A percentile compares a stretch with the other conserved stretches of the same genome.
Evolutionary conservation across 1,284 basidiomycete species (phyloP).

Genomic region (Macrocystidia cucumis): DNA sequence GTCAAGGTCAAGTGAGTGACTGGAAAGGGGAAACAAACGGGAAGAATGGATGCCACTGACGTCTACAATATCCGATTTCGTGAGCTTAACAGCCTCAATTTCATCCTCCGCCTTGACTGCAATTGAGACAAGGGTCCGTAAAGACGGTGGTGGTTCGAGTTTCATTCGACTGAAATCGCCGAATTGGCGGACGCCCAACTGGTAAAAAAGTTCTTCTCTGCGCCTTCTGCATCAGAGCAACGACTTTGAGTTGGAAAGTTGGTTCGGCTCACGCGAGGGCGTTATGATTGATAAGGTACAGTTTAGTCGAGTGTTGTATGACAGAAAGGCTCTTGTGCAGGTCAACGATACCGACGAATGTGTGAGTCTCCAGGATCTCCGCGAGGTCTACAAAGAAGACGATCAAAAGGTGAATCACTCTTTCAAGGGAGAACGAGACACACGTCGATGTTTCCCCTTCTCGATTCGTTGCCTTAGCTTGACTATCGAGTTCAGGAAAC

Average conservation of each 20-base stretch:
- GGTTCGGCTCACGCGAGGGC: slow-evolving; percentile 68
- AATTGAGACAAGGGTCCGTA: slow-evolving; percentile 68
- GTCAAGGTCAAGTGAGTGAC: slow-evolving; percentile 1
- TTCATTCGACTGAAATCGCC: slow-evolving; percentile 73
- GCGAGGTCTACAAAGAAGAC: slow-evolving; percentile 52
- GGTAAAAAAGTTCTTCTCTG: slow-evolving; percentile 95
- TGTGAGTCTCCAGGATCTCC: slow-evolving; percentile 82
- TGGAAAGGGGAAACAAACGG: slow-evolving; percentile 1
- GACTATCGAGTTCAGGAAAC: slow-evolving; percentile 74
- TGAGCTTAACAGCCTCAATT: slow-evolving; percentile 39
- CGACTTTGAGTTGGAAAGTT: slow-evolving; percentile 2
- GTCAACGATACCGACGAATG: slow-evolving; percentile 92
- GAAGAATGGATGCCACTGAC: slow-evolving; percentile 37
- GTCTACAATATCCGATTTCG: slow-evolving; percentile 58
- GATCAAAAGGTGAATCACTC: slow-evolving; percentile 1
- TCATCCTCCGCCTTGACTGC: slow-evolving; percentile 73
- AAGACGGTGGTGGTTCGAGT: slow-evolving; percentile 75
- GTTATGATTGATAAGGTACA: slow-evolving; percentile 87
- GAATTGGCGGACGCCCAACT: slow-evolving; percentile 89
- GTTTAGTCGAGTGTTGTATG: slow-evolving; percentile 82
- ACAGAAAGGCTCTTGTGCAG: slow-evolving; percentile 67
- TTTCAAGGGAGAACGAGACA: slow-evolving; percentile 17
- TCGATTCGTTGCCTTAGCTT: slow-evolving; percentile 56
- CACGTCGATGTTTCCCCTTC: slow-evolving; percentile 66
- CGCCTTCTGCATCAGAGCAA: slow-evolving; percentile 2